Evolutionary conservation across 176 grass and related monocot genomes (phyloP), one percentile per base, ranked within the genome.

Genomic region (Carex littledalei): DNA sequence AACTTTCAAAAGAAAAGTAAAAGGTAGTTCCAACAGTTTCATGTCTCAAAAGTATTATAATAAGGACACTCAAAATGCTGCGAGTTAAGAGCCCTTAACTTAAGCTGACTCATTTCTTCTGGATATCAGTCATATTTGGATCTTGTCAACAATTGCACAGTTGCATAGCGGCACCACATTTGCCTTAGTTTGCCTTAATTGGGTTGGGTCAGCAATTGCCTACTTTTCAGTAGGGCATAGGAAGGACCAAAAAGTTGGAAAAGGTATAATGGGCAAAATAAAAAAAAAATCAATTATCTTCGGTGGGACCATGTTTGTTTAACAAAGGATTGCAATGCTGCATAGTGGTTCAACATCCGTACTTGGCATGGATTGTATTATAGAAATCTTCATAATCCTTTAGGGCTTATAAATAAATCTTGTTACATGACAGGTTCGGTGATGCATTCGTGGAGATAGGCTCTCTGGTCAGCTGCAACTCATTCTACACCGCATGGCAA

Each of bases 401-500:
- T 52, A 26, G 47, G 21, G 15, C 72, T 20, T 76, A 76, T 74
- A 13, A 74, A 53, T 31, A 31, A 26, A 29, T 7, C 37, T 67
- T 67, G 31, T 83, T 67, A 47, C 80, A 52, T 67, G 56, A 16
- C 88, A 92, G 86, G 24, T 98, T 98, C 75, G 18, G 77, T 32
- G 88, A 86, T 83, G 85, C 83, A 57, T 39, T 74, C n/a, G 82
- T 98, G 3, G 92, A 98, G 88, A 78, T 92, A 17, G 92, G 95
- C 6, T 75, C 73, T 41, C 75, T 91, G 11, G 73, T 86, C 63
- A 62, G 68, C 31, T 32, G 1, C 3, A 83, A 88, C 50, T 29
- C 70, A 17, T 98, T 98, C 85, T 63, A 84, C 71, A 90, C 87
- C 13, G 80, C 88, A 65, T 98, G 93, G 95, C 87, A 87, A 74